Base-by-base conservation (phyloP, 192 early-diverging fungal genomes). In the Paraglomus occultum region DNA sequence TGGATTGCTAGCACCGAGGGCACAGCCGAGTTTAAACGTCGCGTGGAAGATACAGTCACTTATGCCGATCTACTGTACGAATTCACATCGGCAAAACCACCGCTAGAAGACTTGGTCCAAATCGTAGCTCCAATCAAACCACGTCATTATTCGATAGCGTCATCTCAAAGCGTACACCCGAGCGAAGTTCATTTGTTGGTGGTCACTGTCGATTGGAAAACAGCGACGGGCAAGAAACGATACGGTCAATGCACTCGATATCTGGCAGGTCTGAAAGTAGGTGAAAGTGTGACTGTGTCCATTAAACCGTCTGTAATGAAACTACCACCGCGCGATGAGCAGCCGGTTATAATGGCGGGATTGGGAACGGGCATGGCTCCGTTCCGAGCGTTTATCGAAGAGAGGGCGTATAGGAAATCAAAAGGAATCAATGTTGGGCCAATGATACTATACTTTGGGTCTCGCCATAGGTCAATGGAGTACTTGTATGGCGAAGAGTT, bases 301-400 rank as follows among this genome's bases (percentile, higher is more conserved):
- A 89, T 98, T 83, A 98, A 96, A 82, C 94, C 94, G 31, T 95
- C 93, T 0, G 94, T 98, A 14, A 98, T 98, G 95, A 95, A 94
- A 75, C 79, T 98, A 65, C 95, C 95, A 58, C 83, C 89, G 31
- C 79, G 82, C 18, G 88, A 90, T 73, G 71, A 74, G 44, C 90
- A 91, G 66, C 95, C 95, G 48, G 91, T 98, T 38, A 91, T 98
- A 72, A 96, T 98, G 94, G 90, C 95, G 40, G 95, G 95, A 70
- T 86, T 98, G 31, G 95, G 95, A 69, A 98, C 95, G 5, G 95
- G 95, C 67, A 98, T 98, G 95, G 95, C 95, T 20, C 95, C 95
- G 11, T 98, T 98, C 90, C 90, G 95, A 57, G 94, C 95, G 1
- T 98, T 98, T 64, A 92, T 98, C 75, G 90, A 98, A 75, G 95